phyloP scores from a whole-genome alignment of 1,284 basidiomycete genomes.

The Pseudozyma pruni region DNA sequence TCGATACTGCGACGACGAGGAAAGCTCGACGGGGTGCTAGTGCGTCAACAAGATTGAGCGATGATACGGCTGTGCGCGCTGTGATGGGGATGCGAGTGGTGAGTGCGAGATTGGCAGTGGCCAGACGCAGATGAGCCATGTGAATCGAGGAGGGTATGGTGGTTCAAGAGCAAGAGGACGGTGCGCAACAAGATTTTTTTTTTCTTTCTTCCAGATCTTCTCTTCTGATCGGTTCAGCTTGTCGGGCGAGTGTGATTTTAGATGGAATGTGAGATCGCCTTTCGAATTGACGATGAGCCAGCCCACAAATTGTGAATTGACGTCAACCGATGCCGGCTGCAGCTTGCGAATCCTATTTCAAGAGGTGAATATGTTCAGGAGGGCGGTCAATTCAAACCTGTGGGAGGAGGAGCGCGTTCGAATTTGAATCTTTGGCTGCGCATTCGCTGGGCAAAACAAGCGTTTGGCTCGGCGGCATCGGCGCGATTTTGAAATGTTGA shows the following conservation, averaged over 20 bases:
- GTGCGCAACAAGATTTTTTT: conserved; percentile 8
- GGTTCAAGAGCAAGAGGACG: background rate
- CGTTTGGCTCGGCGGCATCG: background rate
- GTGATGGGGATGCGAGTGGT: conserved; percentile 3
- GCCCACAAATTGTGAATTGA: background rate
- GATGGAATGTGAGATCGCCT: too few species aligned
- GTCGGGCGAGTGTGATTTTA: too few species aligned
- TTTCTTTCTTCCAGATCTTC: conserved; percentile 4
- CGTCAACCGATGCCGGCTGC: conserved; percentile 6
- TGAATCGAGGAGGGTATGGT: background rate
- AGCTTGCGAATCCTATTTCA: background rate
- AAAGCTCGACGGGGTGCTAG: too few species aligned
- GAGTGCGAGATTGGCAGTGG: conserved; percentile 17
- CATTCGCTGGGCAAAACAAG: background rate
- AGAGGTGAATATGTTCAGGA: conserved; percentile 4
- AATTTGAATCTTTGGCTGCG: conserved; percentile 1
- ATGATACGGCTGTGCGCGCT: background rate
- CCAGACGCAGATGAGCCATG: conserved; percentile 43
- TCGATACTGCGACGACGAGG: too few species aligned
- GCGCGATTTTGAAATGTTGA: background rate
- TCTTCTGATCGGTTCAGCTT: background rate
- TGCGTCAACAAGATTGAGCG: too few species aligned
- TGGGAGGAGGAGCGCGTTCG: background rate
- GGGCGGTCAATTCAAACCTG: background rate
- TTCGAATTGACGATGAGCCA: too few species aligned